These are phyloP conservation scores for Saccharum officinarum DNA, from an alignment of 176 grass and related monocot genomes.

Conservation along the genomic window DNA sequence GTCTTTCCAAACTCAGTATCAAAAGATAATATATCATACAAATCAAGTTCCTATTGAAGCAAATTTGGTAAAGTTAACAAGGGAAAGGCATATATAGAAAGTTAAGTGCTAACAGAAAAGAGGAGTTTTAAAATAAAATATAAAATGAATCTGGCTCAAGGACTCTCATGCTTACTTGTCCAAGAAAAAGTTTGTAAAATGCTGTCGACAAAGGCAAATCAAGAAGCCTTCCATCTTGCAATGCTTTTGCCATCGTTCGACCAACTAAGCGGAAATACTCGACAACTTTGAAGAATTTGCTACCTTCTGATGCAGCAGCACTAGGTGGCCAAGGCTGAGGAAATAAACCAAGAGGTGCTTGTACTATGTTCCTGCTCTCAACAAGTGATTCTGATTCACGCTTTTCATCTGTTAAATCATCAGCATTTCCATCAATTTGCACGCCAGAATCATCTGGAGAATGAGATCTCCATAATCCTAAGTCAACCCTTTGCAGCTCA, in stretches of 20 bases:
- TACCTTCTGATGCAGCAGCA: slow-evolving; percentile 60
- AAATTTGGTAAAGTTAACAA: slow-evolving; percentile 26
- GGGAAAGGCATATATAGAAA: background rate
- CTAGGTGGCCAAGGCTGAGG: slow-evolving; percentile 70
- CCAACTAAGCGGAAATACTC: slow-evolving; percentile 85
- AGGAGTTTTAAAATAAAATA: background rate
- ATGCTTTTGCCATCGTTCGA: slow-evolving; percentile 76
- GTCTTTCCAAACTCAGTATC: slow-evolving; percentile 76
- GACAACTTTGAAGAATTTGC: slow-evolving; percentile 63
- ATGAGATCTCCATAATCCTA: slow-evolving; percentile 82
- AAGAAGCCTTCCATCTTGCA: slow-evolving; percentile 90
- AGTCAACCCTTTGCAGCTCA: slow-evolving; percentile 65
- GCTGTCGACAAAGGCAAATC: slow-evolving; percentile 77
- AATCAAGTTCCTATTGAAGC: slow-evolving; percentile 73
- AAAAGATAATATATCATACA: slow-evolving; percentile 80
- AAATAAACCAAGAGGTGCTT: slow-evolving; percentile 78
- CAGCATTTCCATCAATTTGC: slow-evolving; percentile 42
- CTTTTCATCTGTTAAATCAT: slow-evolving; percentile 37
- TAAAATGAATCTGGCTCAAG: slow-evolving; percentile 1
- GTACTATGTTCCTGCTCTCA: slow-evolving; percentile 47
- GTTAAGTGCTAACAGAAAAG: background rate
- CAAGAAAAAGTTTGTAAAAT: slow-evolving; percentile 85
- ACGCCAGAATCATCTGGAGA: slow-evolving; percentile 37
- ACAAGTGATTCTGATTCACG: slow-evolving; percentile 14
- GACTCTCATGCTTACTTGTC: slow-evolving; percentile 55